Evolutionary conservation across 768 basidiomycete species (phyloP), one percentile per base, ranked within the genome.

Genomic region (Xerocomus potaroensis): DNA sequence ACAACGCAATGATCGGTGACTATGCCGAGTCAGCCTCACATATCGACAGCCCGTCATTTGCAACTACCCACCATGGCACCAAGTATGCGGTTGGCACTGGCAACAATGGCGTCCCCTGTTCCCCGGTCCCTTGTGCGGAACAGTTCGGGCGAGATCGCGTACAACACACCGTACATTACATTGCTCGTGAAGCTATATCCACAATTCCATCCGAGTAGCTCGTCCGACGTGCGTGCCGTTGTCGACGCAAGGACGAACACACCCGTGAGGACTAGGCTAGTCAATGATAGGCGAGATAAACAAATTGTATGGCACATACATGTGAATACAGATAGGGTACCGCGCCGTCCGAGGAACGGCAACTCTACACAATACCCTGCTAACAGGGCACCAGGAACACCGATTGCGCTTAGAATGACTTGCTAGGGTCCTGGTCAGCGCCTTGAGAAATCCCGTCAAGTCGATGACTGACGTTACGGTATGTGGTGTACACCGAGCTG

Each of bases 401-500:
- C 78, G 15, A 77, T 74, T 6, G 79, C 75, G 38, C 75, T 78
- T 33, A 81, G 47, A 36, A 82, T 81, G 30, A 78, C 73, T 72
- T 77, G 72, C 76, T 78, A 50, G 15, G 8, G 5, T 24, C 26
- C 6, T 3, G 27, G 22, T 65, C 22, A 58, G 51, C 21, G 38
- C 26, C 21, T 41, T 18, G 16, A 51, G 15, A 27, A 3, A 9
- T 10, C 4, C 10, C 8, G n/a, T 34, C 15, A 18, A 36, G 2
- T 6, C 5, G 16, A 12, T 14, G 1, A 50, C 58, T 35, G 55
- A 82, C 82, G 48, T 88, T 88, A 16, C 86, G 78, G 54, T 89
- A 89, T 0, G 84, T 85, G 54, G 81, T 83, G 53, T 84, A 79
- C 3, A 80, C 63, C 4, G 82, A 84, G 0, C 79, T 75, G 48